These are phyloP conservation scores for Globisporangium heterothallicum DNA, from an alignment of 352 stramenopile genomes.

Conservation along the genomic window DNA sequence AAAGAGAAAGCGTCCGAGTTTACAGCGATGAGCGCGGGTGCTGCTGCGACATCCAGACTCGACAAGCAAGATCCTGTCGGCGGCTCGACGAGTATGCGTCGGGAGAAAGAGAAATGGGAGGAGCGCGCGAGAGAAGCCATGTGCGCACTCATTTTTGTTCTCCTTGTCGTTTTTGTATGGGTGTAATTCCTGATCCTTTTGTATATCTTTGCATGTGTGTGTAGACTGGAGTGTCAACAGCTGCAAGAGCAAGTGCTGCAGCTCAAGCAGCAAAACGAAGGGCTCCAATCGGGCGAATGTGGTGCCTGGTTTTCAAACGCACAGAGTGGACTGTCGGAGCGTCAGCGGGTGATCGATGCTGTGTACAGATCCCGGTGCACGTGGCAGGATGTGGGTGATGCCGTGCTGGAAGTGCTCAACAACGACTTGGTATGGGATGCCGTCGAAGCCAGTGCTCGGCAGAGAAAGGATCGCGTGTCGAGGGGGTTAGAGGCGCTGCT, in stretches of 20 bases:
- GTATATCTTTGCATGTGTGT: background rate
- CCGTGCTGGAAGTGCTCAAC: conserved; percentile 54
- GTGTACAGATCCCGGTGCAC: conserved; percentile 46
- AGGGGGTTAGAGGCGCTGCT: conserved; percentile 46
- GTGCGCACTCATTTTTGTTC: conserved; percentile 15
- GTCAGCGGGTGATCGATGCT: conserved; percentile 50
- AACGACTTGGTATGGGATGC: conserved; percentile 59
- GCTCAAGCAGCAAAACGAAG: conserved; percentile 37
- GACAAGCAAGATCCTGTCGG: conserved; percentile 2
- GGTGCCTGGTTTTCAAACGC: conserved; percentile 40
- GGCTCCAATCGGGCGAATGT: conserved; percentile 19
- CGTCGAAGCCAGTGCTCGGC: conserved; percentile 36
- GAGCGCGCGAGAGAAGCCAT: conserved; percentile 41
- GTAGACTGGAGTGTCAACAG: conserved; percentile 34
- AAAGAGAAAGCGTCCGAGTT: conserved; percentile 14
- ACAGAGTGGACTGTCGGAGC: conserved; percentile 33
- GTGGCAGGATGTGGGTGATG: conserved; percentile 49
- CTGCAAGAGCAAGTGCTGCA: conserved; percentile 40
- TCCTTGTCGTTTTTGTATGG: background rate
- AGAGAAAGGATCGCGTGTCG: conserved; percentile 31
- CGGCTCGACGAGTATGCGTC: conserved; percentile 16
- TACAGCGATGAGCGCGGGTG: background rate
- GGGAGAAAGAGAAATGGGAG: conserved; percentile 69
- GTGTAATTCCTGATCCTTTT: background rate
- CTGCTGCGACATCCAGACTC: background rate